A percentile compares a stretch with the other conserved stretches of the same genome.
These are phyloP conservation scores for Arctostaphylos glauca DNA, from an alignment of 148 eudicot genomes.

Conservation along the genomic window DNA sequence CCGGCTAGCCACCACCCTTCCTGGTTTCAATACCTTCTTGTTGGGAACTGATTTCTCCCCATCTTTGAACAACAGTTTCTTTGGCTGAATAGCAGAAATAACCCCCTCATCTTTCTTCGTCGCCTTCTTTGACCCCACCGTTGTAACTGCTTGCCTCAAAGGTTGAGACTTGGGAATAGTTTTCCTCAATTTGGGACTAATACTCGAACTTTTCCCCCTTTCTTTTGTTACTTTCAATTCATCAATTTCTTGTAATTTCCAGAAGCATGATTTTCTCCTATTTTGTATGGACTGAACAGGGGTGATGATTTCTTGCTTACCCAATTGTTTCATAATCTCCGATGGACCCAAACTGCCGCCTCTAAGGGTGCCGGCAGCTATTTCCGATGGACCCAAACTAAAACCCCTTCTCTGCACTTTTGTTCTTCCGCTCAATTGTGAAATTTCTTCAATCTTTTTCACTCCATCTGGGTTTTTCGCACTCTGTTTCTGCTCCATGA, in stretches of 20 bases:
- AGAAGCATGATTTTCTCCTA: constrained; percentile 79
- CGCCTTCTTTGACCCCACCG: constrained; percentile 54
- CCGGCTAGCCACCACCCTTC: constrained; percentile 80
- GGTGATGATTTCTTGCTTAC: constrained; percentile 44
- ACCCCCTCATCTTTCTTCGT: constrained; percentile 69
- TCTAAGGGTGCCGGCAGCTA: constrained; percentile 43
- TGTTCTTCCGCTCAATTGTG: constrained; percentile 28
- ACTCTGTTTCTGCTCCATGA: constrained; percentile 57
- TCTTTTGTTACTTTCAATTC: constrained; percentile 61
- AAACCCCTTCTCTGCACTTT: constrained; percentile 63
- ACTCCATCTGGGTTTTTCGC: constrained; percentile 22
- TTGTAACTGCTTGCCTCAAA: constrained; percentile 56
- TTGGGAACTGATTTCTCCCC: constrained; percentile 48
- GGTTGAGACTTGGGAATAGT: constrained; percentile 25
- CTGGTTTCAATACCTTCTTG: constrained; percentile 66
- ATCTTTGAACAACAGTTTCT: constrained; percentile 77
- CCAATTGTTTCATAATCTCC: constrained; percentile 44
- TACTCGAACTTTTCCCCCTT: constrained; percentile 52
- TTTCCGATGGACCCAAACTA: constrained; percentile 75
- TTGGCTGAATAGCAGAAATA: constrained; percentile 67
- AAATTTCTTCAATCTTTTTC: constrained; percentile 42
- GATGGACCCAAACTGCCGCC: constrained; percentile 70
- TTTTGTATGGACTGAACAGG: constrained; percentile 48
- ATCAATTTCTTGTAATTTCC: constrained; percentile 77
- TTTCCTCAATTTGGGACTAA: constrained; percentile 70